Evolutionary conservation across 345 rosid species (phyloP).

Genomic region (Moringa oleifera): DNA sequence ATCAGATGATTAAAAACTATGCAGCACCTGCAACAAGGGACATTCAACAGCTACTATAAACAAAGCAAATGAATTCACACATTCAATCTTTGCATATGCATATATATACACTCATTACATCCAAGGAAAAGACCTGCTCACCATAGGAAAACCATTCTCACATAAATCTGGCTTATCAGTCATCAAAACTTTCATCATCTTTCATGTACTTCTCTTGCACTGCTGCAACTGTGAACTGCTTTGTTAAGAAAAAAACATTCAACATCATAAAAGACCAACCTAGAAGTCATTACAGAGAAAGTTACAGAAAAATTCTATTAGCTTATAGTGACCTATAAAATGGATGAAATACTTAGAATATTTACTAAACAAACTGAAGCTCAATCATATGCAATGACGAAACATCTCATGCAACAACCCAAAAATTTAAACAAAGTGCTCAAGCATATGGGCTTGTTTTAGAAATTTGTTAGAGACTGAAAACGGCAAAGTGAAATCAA

Average conservation of each 20-base stretch:
- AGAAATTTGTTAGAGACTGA: too few relatives aligned
- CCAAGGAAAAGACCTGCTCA: too few relatives aligned
- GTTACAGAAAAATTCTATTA: not conserved
- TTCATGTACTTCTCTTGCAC: conserved; percentile 77
- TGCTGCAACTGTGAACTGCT: conserved; percentile 42
- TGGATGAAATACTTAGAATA: not conserved
- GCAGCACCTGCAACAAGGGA: not conserved
- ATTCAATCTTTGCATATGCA: not conserved
- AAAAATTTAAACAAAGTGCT: not conserved
- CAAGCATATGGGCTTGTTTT: not conserved
- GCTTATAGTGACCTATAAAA: not conserved
- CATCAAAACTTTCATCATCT: conserved; percentile 29
- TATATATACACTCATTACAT: too few relatives aligned
- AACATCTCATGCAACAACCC: not conserved
- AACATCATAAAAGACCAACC: not conserved
- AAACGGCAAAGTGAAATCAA: not conserved
- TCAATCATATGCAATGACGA: not conserved
- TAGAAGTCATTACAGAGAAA: not conserved
- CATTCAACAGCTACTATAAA: not conserved
- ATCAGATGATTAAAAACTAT: too few relatives aligned
- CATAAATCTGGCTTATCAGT: not conserved
- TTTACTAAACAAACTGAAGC: not conserved
- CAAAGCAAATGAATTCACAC: conserved; percentile 1
- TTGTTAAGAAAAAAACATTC: conserved; percentile 36
- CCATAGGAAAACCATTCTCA: not conserved